Evolutionary conservation across 202 grass and related monocot genomes (phyloP).

Genomic region (Musa balbisiana): DNA sequence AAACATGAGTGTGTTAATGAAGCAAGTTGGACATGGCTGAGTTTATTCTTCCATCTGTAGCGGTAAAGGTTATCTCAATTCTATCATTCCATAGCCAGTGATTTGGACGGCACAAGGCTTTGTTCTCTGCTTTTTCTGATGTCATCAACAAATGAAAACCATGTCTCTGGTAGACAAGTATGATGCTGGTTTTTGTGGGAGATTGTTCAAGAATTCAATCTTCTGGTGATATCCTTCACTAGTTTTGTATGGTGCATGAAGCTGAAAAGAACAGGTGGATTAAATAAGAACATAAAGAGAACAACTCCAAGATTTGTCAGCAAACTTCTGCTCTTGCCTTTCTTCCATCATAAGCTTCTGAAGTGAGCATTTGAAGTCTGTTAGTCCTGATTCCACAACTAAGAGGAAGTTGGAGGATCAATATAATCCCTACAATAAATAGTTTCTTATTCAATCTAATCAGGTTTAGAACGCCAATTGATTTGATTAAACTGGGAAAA

Average conservation of each 20-base stretch:
- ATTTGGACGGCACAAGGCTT: background rate
- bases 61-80: too few relatives aligned
- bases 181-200: background rate
- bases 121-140: background rate
- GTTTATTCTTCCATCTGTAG: too few relatives aligned
- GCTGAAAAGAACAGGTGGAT: background rate
- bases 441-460: too few relatives aligned
- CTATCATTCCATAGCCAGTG: background rate
- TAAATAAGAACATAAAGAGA: background rate
- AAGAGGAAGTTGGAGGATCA: too few relatives aligned
- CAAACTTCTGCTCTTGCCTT: background rate
- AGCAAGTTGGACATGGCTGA: too few relatives aligned
- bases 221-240: background rate
- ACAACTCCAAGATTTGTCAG: background rate
- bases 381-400: too few relatives aligned
- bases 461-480: too few relatives aligned
- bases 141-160: background rate
- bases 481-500: too few relatives aligned
- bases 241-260: background rate
- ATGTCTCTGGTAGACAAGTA: background rate
- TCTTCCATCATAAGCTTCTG: too few relatives aligned
- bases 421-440: too few relatives aligned
- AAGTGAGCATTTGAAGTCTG: too few relatives aligned
- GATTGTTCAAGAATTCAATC: background rate
- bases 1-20: too few relatives aligned